phyloP scores from a whole-genome alignment of 495 filamentous ascomycete species.

The Aspergillus carlsbadensis region DNA sequence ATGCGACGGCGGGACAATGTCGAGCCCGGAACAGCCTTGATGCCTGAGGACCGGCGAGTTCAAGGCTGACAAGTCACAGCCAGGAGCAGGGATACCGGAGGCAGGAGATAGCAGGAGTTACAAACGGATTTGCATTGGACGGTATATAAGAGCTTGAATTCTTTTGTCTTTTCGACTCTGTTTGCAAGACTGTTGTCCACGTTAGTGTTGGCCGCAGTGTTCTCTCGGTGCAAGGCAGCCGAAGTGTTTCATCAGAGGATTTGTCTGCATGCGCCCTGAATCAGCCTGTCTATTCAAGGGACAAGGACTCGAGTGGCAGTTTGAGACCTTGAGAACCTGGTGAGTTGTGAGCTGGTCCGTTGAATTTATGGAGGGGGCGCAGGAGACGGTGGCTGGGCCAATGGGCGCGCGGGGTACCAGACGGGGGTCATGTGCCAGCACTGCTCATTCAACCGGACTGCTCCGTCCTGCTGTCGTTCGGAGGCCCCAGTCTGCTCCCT shows the following conservation, averaged over 20 bases:
- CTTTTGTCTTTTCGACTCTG: background rate
- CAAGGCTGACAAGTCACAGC: constrained; percentile 21
- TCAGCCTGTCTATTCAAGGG: background rate
- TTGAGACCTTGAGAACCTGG: background rate
- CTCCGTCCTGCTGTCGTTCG: constrained; percentile 16
- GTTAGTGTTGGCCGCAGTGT: background rate
- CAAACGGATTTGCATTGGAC: constrained; percentile 19
- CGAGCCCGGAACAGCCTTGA: constrained; percentile 15
- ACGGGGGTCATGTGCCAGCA: constrained; percentile 22
- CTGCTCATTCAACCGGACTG: constrained; percentile 12
- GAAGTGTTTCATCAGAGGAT: background rate
- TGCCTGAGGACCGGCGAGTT: constrained; percentile 22
- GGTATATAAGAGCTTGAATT: constrained; percentile 1
- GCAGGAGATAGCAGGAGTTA: constrained; percentile 12
- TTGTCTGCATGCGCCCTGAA: background rate
- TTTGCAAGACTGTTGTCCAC: constrained; percentile 4
- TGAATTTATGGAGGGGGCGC: constrained; percentile 8
- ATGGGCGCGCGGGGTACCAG: constrained; percentile 10
- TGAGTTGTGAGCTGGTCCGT: constrained; percentile 7
- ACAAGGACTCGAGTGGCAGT: background rate
- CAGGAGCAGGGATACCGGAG: background rate
- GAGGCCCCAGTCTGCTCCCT: constrained; percentile 18
- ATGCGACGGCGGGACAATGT: constrained; percentile 14
- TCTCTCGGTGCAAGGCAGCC: no score
- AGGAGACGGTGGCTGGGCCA: constrained; percentile 32